Evolutionary conservation across 1,284 basidiomycete species (phyloP).

Genomic region (Pulchroboletus neoregius): DNA sequence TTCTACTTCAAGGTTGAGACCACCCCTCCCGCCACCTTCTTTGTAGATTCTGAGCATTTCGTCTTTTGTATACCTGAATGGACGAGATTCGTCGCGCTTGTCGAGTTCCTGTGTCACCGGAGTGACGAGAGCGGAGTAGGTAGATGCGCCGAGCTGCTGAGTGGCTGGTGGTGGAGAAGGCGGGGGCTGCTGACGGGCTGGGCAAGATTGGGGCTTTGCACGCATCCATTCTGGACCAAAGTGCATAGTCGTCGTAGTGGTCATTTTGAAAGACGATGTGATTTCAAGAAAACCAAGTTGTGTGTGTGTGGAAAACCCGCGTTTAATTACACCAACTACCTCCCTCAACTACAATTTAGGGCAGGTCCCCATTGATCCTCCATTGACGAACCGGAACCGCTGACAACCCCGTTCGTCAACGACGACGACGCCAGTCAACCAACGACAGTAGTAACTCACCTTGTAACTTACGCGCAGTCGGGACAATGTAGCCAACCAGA

Average conservation of each 20-base stretch:
- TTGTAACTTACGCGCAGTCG: constrained; percentile 82
- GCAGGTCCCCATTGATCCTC: constrained; percentile 32
- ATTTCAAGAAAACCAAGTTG: constrained; percentile 14
- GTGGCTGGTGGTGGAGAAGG: constrained; percentile 56
- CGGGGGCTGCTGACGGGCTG: constrained; percentile 44
- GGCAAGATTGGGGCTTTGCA: constrained; percentile 55
- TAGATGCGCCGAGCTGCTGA: constrained; percentile 53
- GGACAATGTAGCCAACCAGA: constrained; percentile 76
- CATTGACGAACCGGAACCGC: constrained; percentile 38
- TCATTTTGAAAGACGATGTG: constrained; percentile 48
- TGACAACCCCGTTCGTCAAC: constrained; percentile 18
- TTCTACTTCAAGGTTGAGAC: constrained; percentile 81
- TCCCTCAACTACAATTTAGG: constrained; percentile 25
- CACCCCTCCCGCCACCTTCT: constrained; percentile 69
- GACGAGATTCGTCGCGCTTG: constrained; percentile 60
- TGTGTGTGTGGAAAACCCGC: constrained; percentile 25
- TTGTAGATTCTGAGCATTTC: constrained; percentile 82
- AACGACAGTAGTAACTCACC: constrained; percentile 46
- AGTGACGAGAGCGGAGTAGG: constrained; percentile 77
- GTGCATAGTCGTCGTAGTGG: constrained; percentile 66
- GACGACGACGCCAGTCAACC: not conserved
- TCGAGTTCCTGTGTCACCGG: constrained; percentile 51
- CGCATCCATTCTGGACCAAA: constrained; percentile 91
- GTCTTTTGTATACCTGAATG: constrained; percentile 84
- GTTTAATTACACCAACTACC: constrained; percentile 18